phyloP scores from a whole-genome alignment of 805 yeast species.

The Suhomyces tanzawaensis region DNA sequence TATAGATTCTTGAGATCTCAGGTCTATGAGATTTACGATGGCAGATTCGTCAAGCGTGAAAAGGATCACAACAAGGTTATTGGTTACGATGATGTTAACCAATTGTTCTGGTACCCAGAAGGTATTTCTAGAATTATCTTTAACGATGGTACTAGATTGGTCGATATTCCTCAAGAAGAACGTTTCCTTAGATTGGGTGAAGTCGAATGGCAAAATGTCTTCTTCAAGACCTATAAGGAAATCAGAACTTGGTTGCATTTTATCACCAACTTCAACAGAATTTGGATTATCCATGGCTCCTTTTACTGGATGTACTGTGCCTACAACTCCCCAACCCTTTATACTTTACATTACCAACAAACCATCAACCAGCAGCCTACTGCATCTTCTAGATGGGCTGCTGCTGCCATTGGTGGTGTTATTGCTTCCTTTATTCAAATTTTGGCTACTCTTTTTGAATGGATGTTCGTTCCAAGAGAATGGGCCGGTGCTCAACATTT shows the following conservation, averaged over 20 bases:
- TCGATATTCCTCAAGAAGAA: slow-evolving; percentile 86
- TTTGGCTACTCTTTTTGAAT: slow-evolving; percentile 84
- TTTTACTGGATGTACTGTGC: slow-evolving; percentile 94
- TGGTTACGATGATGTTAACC: slow-evolving; percentile 98
- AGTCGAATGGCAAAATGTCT: slow-evolving; percentile 86
- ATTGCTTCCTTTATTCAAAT: slow-evolving; percentile 81
- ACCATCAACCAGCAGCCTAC: slow-evolving; percentile 82
- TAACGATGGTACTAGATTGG: slow-evolving; percentile 88
- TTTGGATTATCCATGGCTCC: slow-evolving; percentile 91
- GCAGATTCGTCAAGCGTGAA: slow-evolving; percentile 82
- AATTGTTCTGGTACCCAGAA: slow-evolving; percentile 98
- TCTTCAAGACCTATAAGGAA: slow-evolving; percentile 94
- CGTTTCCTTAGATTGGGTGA: slow-evolving; percentile 89
- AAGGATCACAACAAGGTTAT: slow-evolving; percentile 75
- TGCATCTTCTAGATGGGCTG: slow-evolving; percentile 89
- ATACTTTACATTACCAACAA: slow-evolving; percentile 84
- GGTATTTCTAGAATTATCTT: slow-evolving; percentile 91
- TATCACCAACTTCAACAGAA: slow-evolving; percentile 93
- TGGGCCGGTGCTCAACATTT: slow-evolving; percentile 99
- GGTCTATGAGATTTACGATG: slow-evolving; percentile 77
- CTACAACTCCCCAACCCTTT: slow-evolving; percentile 86
- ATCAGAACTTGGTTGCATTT: slow-evolving; percentile 97
- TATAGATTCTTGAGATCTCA: slow-evolving; percentile 78
- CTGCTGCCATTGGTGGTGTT: slow-evolving; percentile 89
- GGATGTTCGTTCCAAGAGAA: slow-evolving; percentile 94